Base-by-base conservation (phyloP, 176 grass and related monocot genomes). In the Zea luxurians region DNA sequence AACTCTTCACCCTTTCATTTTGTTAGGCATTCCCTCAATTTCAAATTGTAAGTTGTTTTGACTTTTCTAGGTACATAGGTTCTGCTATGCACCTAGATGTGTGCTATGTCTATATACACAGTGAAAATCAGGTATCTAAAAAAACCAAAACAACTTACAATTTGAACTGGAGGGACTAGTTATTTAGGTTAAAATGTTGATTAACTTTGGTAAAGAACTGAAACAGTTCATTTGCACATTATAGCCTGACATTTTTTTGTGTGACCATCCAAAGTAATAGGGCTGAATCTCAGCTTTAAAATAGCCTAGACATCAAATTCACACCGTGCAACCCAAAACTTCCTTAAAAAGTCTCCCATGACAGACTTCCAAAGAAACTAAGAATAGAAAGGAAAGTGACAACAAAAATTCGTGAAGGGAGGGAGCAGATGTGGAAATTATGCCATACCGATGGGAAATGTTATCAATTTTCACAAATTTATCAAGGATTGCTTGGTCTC, bases 381-480 rank as follows among this genome's bases (percentile, higher is more conserved):
- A 67, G 61, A 79, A 43, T n/a, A 79, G 43, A 54, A 65, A 1
- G 45, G 52, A 71, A 42, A 46, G 40, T 35, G 58, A 78, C 37
- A 72, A 42, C 8, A 83, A 67, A 82, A 52, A 1, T 12, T 3
- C 1, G 4, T 48, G 46, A 27, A 48, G 7, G 38, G 27, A 44
- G 34, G 37, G 43, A 74, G 38, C 62, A 88, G 10, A 79, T 88
- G 64, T 53, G 9, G 40, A 79, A 76, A 48, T 45, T 74, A 83
- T 45, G 62, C 7, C 80, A 79, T 92, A 95, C 96, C 88, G 87
- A 49, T 83, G 75, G 35, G 85, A 78, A 65, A 95, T 20, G 60
- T 76, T 86, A 35, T 91, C 92, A 80, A 99, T 86, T 86, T 95
- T 99, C 2, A 59, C 44, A 66, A 99, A 99, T 87, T 83, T 92